Percentiles rank a stretch among this genome's conserved stretches.
Conservation (phyloP, 768 basidiomycete species). For the Mycena leptocephala region DNA sequence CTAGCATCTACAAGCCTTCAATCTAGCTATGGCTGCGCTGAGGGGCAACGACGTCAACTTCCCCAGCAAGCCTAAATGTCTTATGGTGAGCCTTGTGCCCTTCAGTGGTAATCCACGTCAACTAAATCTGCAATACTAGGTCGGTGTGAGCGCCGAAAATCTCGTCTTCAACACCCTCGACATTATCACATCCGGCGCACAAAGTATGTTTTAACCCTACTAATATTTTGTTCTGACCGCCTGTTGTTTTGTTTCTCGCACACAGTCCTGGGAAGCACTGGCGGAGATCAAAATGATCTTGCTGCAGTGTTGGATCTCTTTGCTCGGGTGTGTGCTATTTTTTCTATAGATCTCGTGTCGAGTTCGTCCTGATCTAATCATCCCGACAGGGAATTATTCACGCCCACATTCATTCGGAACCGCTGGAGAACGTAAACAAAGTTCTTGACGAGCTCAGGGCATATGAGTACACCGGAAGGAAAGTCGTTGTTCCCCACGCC, state of each 20-base stretch:
- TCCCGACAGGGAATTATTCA: too few species aligned
- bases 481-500: too few species aligned
- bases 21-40: conserved; percentile 18
- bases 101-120: too few species aligned
- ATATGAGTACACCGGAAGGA: too few species aligned
- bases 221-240: too few species aligned
- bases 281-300: background rate
- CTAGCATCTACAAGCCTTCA: conserved; percentile 18
- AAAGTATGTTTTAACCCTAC: conserved; percentile 1
- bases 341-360: too few species aligned
- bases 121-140: background rate
- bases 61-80: background rate
- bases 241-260: background rate
- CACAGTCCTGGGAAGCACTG: background rate
- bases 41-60: conserved; percentile 19
- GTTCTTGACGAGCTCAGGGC: too few species aligned
- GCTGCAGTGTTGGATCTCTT: conserved; percentile 23
- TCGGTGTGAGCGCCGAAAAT: too few species aligned
- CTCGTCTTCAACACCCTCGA: conserved; percentile 1
- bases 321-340: conserved; percentile 18
- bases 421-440: too few species aligned
- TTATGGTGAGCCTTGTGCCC: too few species aligned
- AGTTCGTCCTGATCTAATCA: too few species aligned
- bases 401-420: too few species aligned
- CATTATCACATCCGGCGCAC: background rate